Base-by-base conservation (phyloP, 164 flowering plant genomes). In the Vitis cinerea region DNA sequence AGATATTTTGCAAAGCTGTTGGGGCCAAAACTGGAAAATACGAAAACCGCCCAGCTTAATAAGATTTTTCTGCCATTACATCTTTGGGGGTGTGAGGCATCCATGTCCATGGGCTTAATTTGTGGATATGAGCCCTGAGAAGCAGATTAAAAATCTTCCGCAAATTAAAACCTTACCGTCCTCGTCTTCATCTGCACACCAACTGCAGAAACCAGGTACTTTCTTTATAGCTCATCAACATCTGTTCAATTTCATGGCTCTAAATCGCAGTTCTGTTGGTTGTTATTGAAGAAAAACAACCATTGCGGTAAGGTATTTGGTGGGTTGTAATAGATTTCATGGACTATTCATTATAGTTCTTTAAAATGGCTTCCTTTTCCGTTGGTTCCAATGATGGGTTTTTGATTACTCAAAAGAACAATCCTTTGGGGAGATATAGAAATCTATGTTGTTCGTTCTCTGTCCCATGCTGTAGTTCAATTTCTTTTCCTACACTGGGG, bases 331-430 rank as follows among this genome's bases (percentile, higher is more conserved):
- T 59, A 50, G 19, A 29, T 63, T 70, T 53, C 29, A 9, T 65
- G 54, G 48, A 57, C 23, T 60, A 17, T 51, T 65, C 66, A 23
- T 5, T 19, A 57, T 66, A 37, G 61, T 63, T 71, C 53, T 64
- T 16, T 10, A 67, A 55, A 64, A 83, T 87, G 88, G 80, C 80
- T 29, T 75, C 66, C 63, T 72, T 80, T 72, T 79, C 82, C 67
- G 63, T 82, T 12, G 56, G 67, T 56, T 79, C 81, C 62, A 77
- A 59, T 71, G 70, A 59, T 75, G 82, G 86, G 72, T 73, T 71
- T 6, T 69, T 77, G 70, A 58, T 71, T 27, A 49, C 60, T 66
- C 76, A 55, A 60, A 67, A 81, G 0, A 79, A 52, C 31, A 72
- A 54, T 61, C 68, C 74, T 72, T 72, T 76, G 47, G 67, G 56